Evolutionary conservation across 2,329 filamentous ascomycete genomes (phyloP).

Genomic region (Trichoderma afroharzianum): DNA sequence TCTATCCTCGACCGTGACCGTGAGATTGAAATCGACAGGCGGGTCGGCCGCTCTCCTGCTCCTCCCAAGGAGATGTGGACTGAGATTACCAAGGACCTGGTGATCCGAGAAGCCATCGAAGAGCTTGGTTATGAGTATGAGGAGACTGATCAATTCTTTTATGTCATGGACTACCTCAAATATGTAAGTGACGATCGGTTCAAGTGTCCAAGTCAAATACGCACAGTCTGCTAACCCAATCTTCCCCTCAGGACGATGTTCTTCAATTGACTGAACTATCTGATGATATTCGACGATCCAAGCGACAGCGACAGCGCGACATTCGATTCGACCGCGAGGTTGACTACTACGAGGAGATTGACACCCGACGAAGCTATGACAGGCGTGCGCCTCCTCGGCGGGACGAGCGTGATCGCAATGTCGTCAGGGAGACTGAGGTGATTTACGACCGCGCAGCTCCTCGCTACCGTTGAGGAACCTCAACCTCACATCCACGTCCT

Average conservation of each 20-base stretch:
- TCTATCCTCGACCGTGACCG: slow-evolving; percentile 45
- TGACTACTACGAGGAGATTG: slow-evolving; percentile 51
- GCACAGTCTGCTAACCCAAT: slow-evolving; percentile 30
- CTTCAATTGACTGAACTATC: slow-evolving; percentile 77
- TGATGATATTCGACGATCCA: slow-evolving; percentile 70
- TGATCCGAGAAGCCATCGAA: slow-evolving; percentile 82
- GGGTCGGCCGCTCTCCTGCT: slow-evolving; percentile 37
- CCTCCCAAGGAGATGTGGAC: slow-evolving; percentile 77
- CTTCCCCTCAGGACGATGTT: slow-evolving; percentile 70
- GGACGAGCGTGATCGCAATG: slow-evolving; percentile 56
- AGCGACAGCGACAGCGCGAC: slow-evolving; percentile 50
- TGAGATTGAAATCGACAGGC: slow-evolving; percentile 52
- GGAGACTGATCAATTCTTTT: slow-evolving; percentile 85
- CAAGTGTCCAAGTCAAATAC: not conserved
- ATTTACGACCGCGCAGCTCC: slow-evolving; percentile 50
- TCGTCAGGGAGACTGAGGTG: slow-evolving; percentile 62
- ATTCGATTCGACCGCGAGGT: slow-evolving; percentile 61
- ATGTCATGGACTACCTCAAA: slow-evolving; percentile 83
- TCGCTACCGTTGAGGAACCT: slow-evolving; percentile 23
- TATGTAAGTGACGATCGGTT: slow-evolving; percentile 61
- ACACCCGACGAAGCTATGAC: slow-evolving; percentile 33
- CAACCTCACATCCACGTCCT: not conserved
- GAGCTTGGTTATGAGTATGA: slow-evolving; percentile 82
- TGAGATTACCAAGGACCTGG: slow-evolving; percentile 91
- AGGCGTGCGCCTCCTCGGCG: slow-evolving; percentile 33